Evolutionary conservation across 345 rosid species (phyloP).

Genomic region (Sapria himalayana): DNA sequence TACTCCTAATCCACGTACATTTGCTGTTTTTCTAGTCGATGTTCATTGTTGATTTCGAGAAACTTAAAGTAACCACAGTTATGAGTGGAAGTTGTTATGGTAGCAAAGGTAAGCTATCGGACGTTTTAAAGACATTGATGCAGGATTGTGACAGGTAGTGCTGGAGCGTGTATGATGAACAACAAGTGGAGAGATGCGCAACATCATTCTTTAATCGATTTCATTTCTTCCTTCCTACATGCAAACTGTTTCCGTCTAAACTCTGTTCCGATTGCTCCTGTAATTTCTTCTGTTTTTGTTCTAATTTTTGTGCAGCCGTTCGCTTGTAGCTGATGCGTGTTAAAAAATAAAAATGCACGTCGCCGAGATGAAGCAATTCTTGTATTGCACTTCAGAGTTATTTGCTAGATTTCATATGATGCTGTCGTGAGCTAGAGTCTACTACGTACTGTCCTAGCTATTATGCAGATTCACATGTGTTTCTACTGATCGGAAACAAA

Average conservation of each 20-base stretch:
- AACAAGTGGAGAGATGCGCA: slow-evolving; percentile 53
- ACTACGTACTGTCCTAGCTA: no score
- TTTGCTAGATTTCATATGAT: no score
- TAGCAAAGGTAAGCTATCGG: no score
- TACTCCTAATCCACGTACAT: slow-evolving; percentile 9
- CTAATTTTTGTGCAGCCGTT: not conserved
- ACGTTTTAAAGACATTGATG: not conserved
- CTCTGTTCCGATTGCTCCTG: slow-evolving; percentile 67
- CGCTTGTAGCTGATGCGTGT: not conserved
- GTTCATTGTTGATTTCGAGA: not conserved
- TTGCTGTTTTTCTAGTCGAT: not conserved
- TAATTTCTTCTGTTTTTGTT: slow-evolving; percentile 7
- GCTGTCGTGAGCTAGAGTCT: no score
- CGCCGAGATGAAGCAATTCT: no score
- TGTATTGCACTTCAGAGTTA: no score
- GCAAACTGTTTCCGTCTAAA: slow-evolving; percentile 69
- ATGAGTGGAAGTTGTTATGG: no score
- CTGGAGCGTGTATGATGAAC: slow-evolving; percentile 80
- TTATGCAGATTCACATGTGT: no score
- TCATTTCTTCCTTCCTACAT: slow-evolving; percentile 46
- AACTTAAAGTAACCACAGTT: no score
- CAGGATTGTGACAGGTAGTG: slow-evolving; percentile 11
- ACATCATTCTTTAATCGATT: slow-evolving; percentile 36
- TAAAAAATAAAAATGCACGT: no score
- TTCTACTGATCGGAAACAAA: no score